Conservation (phyloP, 441 rosid species). For the Euphorbia corollata region DNA sequence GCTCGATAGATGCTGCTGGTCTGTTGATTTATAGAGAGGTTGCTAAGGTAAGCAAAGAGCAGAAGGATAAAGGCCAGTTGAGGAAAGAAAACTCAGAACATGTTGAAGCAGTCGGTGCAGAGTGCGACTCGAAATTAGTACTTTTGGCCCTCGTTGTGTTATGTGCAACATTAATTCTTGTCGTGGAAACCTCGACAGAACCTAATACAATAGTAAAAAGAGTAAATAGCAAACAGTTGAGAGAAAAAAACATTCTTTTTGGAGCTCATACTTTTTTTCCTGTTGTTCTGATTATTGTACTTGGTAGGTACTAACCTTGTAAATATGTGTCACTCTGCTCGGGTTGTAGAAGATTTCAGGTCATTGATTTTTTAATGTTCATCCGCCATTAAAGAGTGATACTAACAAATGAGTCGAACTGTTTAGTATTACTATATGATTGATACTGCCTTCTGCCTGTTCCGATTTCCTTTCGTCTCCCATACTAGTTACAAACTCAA, state of each 20-base stretch:
- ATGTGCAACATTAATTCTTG: conserved; percentile 18
- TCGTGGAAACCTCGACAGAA: conserved; percentile 20
- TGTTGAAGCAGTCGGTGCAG: conserved; percentile 15
- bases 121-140: conserved; percentile 14
- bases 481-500: too few relatives aligned
- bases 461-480: background rate
- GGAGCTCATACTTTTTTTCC: conserved; percentile 30
- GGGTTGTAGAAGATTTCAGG: conserved; percentile 33
- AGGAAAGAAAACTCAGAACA: background rate
- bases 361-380: conserved; percentile 35
- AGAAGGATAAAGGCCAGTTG: background rate
- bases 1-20: conserved; percentile 11
- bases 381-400: conserved; percentile 6
- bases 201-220: conserved; percentile 31
- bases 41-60: conserved; percentile 1
- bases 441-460: conserved; percentile 11
- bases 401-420: conserved; percentile 14
- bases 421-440: conserved; percentile 20
- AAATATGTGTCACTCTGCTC: conserved; percentile 35
- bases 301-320: conserved; percentile 30
- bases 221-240: conserved; percentile 43
- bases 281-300: conserved; percentile 12
- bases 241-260: conserved; percentile 26
- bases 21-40: conserved; percentile 16
- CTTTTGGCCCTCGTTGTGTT: conserved; percentile 9